Evolutionary conservation across 169 alveolate genomes (phyloP).

Genomic region (Plasmodium malariae): DNA sequence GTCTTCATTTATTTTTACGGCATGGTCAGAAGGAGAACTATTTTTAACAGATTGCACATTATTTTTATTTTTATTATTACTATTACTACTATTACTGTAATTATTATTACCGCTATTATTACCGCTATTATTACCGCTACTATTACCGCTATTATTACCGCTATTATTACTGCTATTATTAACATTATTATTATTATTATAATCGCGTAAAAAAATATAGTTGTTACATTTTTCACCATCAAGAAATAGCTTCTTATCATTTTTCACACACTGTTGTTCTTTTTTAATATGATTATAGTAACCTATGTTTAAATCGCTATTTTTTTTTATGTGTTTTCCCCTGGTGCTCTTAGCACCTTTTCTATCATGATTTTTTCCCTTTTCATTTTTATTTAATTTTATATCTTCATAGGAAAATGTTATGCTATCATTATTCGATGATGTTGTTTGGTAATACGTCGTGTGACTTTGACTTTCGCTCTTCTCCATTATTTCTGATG

Average conservation of each 20-base stretch:
- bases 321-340: conserved; percentile 9
- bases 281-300: conserved; percentile 35
- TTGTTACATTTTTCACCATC: conserved; percentile 21
- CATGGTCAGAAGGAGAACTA: conserved; percentile 6
- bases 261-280: neutral
- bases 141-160: neutral
- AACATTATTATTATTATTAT: conserved; percentile 5
- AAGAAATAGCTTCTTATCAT: conserved; percentile 20
- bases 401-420: conserved; percentile 35
- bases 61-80: conserved; percentile 12
- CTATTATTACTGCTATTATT: conserved; percentile 13
- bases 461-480: conserved; percentile 23
- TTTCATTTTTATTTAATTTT: conserved; percentile 25
- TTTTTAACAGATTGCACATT: conserved; percentile 12
- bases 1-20: neutral
- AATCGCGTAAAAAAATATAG: conserved; percentile 12
- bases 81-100: conserved; percentile 2
- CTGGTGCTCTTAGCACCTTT: conserved; percentile 5
- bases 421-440: neutral
- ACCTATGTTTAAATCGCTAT: neutral
- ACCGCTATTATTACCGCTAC: neutral
- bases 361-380: conserved; percentile 8
- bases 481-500: conserved; percentile 21
- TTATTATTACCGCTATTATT: conserved; percentile 7
- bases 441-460: conserved; percentile 2